These are phyloP conservation scores for Diplosphaera chodatii DNA, from an alignment of 139 green algal genomes.

Conservation along the genomic window DNA sequence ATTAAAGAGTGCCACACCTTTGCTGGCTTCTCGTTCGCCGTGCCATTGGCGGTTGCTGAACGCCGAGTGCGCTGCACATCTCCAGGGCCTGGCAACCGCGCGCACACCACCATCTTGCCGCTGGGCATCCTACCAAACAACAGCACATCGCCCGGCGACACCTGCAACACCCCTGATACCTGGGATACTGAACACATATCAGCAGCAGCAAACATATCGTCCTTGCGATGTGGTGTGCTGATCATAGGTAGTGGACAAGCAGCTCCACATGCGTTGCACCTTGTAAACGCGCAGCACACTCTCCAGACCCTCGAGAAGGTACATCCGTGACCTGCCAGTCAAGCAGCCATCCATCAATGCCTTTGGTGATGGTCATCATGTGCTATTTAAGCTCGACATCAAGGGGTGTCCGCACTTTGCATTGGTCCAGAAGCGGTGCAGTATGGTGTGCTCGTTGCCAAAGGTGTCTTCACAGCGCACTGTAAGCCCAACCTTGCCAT, in stretches of 20 bases:
- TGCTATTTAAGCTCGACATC: too few species aligned
- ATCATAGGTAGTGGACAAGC: too few species aligned
- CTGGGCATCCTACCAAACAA: constrained; percentile 23
- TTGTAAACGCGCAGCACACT: constrained; percentile 12
- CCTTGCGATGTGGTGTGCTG: too few species aligned
- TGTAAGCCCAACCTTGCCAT: constrained; percentile 3
- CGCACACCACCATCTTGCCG: constrained; percentile 20
- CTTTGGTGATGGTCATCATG: neutral
- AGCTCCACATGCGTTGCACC: too few species aligned
- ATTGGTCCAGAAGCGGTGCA: constrained; percentile 20
- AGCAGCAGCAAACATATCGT: too few species aligned
- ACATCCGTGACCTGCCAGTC: constrained; percentile 28
- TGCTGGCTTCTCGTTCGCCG: neutral
- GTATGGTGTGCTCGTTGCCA: constrained; percentile 15
- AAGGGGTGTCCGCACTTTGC: too few species aligned
- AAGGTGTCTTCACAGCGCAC: constrained; percentile 14
- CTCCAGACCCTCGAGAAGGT: constrained; percentile 39
- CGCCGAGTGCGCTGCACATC: neutral
- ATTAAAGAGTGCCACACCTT: neutral
- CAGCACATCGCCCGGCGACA: constrained; percentile 39
- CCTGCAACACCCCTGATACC: too few species aligned
- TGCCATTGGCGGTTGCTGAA: neutral
- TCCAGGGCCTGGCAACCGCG: constrained; percentile 5
- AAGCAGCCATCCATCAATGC: neutral
- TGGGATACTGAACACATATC: too few species aligned